A percentile compares a stretch with the other conserved stretches of the same genome.
These are phyloP conservation scores for Melanopsichium pennsylvanicum DNA, from an alignment of 1,284 basidiomycete species.

Conservation along the genomic window DNA sequence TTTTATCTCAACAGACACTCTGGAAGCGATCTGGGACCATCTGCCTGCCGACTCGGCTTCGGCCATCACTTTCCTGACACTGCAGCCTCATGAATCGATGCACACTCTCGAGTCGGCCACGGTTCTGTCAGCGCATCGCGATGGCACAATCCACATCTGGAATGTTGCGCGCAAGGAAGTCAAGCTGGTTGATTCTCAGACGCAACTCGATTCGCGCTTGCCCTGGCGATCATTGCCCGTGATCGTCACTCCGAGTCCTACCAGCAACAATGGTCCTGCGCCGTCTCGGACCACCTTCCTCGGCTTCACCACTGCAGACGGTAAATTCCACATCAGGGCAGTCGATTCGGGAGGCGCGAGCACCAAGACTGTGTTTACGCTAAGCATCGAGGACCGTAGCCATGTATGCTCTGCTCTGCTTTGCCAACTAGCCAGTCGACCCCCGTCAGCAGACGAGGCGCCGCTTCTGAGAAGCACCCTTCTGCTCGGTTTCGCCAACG, in stretches of 20 bases:
- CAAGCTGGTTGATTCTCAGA: conserved; percentile 7
- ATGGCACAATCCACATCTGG: conserved; percentile 37
- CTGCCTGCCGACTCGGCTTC: conserved; percentile 1
- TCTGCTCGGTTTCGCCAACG: conserved; percentile 40
- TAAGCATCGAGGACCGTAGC: conserved; percentile 16
- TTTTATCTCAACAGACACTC: conserved; percentile 61
- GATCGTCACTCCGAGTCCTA: neutral
- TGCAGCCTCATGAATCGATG: conserved; percentile 32
- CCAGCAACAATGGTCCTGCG: neutral
- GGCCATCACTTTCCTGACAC: conserved; percentile 18
- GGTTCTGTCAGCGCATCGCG: conserved; percentile 37
- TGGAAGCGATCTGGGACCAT: conserved; percentile 26
- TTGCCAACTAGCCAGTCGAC: conserved; percentile 18
- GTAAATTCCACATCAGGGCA: conserved; percentile 30
- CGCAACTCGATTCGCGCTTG: conserved; percentile 28
- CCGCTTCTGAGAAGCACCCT: conserved; percentile 24
- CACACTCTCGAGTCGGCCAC: conserved; percentile 21
- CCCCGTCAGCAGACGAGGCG: conserved; percentile 19
- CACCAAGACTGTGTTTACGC: conserved; percentile 24
- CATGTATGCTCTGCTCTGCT: conserved; percentile 35
- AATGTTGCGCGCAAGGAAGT: conserved; percentile 16
- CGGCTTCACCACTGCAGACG: conserved; percentile 26
- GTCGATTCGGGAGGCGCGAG: conserved; percentile 12
- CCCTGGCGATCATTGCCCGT: conserved; percentile 17
- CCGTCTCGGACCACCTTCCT: conserved; percentile 7